These are phyloP conservation scores for Candolleomyces eurysporus DNA, from an alignment of 768 basidiomycete species.

Conservation along the genomic window DNA sequence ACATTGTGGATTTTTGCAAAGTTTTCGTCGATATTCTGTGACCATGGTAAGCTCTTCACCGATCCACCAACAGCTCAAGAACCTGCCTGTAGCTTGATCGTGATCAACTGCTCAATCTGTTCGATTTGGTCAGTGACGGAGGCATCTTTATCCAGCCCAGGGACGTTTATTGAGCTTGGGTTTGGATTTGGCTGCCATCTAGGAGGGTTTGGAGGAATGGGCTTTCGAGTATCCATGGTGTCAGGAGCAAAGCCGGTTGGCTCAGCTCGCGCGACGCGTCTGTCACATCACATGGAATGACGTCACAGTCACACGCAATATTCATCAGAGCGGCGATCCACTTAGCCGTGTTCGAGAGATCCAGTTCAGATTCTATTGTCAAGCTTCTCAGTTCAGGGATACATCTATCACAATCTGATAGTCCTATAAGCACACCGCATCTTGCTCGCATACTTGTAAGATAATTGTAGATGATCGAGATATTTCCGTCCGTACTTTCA, in stretches of 20 bases:
- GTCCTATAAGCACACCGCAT: no score
- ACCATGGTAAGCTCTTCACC: background rate
- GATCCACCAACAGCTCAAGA: background rate
- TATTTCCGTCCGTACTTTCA: no score
- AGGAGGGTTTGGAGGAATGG: slow-evolving; percentile 58
- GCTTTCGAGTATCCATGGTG: slow-evolving; percentile 26
- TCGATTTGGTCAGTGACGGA: slow-evolving; percentile 82
- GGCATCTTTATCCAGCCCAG: slow-evolving; percentile 70
- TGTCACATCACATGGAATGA: slow-evolving; percentile 1
- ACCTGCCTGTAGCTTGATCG: slow-evolving; percentile 81
- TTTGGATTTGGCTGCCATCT: slow-evolving; percentile 68
- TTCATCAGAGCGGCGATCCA: no score
- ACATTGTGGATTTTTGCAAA: slow-evolving; percentile 88
- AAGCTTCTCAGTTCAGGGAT: no score
- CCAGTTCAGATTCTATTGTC: no score
- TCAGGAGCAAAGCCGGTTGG: background rate
- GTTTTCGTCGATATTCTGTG: slow-evolving; percentile 87
- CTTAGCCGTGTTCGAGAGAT: no score
- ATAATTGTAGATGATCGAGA: no score
- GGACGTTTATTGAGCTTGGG: slow-evolving; percentile 61
- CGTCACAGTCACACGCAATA: background rate
- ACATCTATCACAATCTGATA: no score
- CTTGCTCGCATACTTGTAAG: no score
- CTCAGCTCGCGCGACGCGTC: background rate
- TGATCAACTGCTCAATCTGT: slow-evolving; percentile 94